These are phyloP conservation scores for Astrothelium macrocarpum DNA, from an alignment of 495 filamentous ascomycete genomes.

Conservation along the genomic window DNA sequence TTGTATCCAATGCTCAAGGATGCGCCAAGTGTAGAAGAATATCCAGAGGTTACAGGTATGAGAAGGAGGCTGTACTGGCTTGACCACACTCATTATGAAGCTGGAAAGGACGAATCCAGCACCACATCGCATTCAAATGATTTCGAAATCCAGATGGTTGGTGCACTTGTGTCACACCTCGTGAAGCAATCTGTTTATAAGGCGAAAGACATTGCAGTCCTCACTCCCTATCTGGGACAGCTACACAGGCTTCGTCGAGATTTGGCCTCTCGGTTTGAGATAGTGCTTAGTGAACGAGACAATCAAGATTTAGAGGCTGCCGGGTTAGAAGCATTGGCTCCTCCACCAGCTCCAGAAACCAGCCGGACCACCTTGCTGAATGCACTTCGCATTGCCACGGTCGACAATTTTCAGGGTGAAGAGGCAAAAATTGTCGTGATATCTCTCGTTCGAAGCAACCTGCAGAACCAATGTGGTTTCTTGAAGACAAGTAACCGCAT, in stretches of 20 bases:
- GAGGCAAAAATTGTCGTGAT: conserved; percentile 74
- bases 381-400: conserved; percentile 60
- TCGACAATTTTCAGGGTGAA: conserved; percentile 78
- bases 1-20: conserved; percentile 60
- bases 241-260: conserved; percentile 48
- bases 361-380: conserved; percentile 40
- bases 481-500: conserved; percentile 66
- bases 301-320: conserved; percentile 47
- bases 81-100: conserved; percentile 53
- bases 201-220: conserved; percentile 60
- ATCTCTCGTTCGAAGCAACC: conserved; percentile 71
- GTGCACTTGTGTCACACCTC: conserved; percentile 59
- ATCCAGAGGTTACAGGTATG: conserved; percentile 58
- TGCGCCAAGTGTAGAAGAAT: conserved; percentile 37
- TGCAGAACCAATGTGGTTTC: conserved; percentile 56
- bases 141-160: conserved; percentile 58
- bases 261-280: conserved; percentile 45
- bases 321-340: conserved; percentile 29
- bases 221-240: conserved; percentile 73
- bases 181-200: conserved; percentile 59
- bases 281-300: conserved; percentile 61
- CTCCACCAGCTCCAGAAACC: conserved; percentile 4
- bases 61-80: conserved; percentile 62
- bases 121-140: conserved; percentile 55
- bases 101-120: conserved; percentile 28